Evolutionary conservation across 805 yeast species (phyloP).

Genomic region (Candida insectorum): DNA sequence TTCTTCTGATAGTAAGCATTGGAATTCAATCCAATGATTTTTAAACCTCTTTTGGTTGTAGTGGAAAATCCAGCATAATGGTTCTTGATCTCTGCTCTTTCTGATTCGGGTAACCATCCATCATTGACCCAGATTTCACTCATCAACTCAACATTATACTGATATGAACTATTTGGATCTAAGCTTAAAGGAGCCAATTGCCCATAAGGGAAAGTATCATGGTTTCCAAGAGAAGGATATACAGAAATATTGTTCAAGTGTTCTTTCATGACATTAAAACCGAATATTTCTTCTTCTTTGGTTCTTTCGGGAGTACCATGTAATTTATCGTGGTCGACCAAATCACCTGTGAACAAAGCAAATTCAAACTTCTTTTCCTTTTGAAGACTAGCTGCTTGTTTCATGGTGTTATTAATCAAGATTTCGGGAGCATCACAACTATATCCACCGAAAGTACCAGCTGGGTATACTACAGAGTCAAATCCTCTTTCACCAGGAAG

Average conservation of each 20-base stretch:
- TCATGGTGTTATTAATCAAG: constrained; percentile 50
- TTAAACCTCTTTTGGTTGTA: constrained; percentile 53
- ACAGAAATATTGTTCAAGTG: constrained; percentile 52
- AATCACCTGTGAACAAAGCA: constrained; percentile 69
- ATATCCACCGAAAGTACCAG: constrained; percentile 60
- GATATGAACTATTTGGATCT: constrained; percentile 20
- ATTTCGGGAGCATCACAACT: constrained; percentile 64
- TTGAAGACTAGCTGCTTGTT: constrained; percentile 22
- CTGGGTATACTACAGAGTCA: constrained; percentile 37
- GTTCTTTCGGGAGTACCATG: constrained; percentile 54
- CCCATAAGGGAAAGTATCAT: constrained; percentile 67
- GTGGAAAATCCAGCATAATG: constrained; percentile 64
- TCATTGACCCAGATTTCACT: constrained; percentile 30
- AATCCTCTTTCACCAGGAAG: constrained; percentile 18
- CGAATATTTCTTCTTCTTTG: constrained; percentile 65
- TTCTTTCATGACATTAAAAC: constrained; percentile 57
- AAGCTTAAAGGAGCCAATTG: constrained; percentile 52
- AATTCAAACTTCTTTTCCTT: constrained; percentile 45
- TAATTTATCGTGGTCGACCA: constrained; percentile 60
- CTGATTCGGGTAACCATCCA: constrained; percentile 30
- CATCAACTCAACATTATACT: constrained; percentile 39
- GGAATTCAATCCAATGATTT: constrained; percentile 61
- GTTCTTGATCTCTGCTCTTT: constrained; percentile 24
- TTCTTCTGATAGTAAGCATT: constrained; percentile 66
- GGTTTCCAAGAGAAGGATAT: constrained; percentile 62